A percentile compares a stretch with the other conserved stretches of the same genome.
phyloP scores from a whole-genome alignment of 768 basidiomycete species.

The Leccinellum luteum region DNA sequence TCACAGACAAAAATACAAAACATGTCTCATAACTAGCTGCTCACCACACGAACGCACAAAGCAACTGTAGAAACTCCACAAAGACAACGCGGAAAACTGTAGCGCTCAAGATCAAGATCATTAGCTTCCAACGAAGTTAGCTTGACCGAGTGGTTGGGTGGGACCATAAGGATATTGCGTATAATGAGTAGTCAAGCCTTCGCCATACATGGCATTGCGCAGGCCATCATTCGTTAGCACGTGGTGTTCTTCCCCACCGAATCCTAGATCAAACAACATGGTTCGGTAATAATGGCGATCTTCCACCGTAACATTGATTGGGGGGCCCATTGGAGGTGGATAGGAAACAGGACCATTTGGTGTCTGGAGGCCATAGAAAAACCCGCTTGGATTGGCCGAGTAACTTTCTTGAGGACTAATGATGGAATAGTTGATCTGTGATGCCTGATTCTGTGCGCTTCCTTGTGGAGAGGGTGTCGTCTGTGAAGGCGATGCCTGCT shows the following conservation, averaged over 20 bases:
- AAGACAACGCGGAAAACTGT: not conserved
- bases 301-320: constrained; percentile 32
- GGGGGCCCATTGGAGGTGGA: constrained; percentile 35
- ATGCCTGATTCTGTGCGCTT: constrained; percentile 7
- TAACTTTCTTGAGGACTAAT: constrained; percentile 20
- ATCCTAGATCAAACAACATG: constrained; percentile 75
- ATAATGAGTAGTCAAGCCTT: constrained; percentile 35
- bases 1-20: constrained; percentile 17
- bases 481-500: constrained; percentile 22
- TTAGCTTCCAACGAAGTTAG: constrained; percentile 24
- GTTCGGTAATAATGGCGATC: constrained; percentile 72
- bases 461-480: constrained; percentile 24
- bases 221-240: constrained; percentile 22
- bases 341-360: constrained; percentile 18
- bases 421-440: constrained; percentile 17
- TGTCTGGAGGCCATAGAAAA: constrained; percentile 12
- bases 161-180: constrained; percentile 33
- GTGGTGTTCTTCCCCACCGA: constrained; percentile 43
- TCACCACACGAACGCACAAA: constrained; percentile 8
- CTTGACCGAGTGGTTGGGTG: constrained; percentile 20
- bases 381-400: constrained; percentile 9
- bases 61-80: constrained; percentile 6
- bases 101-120: not conserved
- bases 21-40: constrained; percentile 17
- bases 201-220: constrained; percentile 29